Evolutionary conservation across 306 rosid genomes (phyloP).

Genomic region (Citrullus amarus): DNA sequence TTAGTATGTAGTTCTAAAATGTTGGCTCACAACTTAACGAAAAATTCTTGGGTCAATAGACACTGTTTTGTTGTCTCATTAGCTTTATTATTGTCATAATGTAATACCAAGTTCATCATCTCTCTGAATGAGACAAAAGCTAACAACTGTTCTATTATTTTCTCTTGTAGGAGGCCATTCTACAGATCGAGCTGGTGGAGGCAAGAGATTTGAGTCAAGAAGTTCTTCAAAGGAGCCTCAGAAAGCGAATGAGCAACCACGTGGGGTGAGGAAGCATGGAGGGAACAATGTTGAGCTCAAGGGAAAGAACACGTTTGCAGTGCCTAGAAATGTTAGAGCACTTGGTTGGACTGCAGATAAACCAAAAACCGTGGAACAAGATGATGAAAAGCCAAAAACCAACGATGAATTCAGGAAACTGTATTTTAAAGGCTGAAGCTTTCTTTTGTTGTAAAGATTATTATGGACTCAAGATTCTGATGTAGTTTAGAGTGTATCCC

Average conservation of each 20-base stretch:
- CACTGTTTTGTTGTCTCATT: neutral
- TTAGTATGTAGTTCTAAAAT: neutral
- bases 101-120: neutral
- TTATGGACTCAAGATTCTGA: neutral
- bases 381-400: slow-evolving; percentile 60
- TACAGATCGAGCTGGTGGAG: slow-evolving; percentile 19
- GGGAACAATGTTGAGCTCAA: slow-evolving; percentile 34
- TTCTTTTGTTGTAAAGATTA: neutral
- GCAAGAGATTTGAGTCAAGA: slow-evolving; percentile 31
- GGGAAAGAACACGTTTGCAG: slow-evolving; percentile 82
- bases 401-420: slow-evolving; percentile 86
- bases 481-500: neutral
- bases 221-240: slow-evolving; percentile 24
- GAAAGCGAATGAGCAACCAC: slow-evolving; percentile 19
- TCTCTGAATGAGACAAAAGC: neutral
- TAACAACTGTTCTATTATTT: neutral
- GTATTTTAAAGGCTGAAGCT: slow-evolving; percentile 32
- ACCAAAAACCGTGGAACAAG: slow-evolving; percentile 31
- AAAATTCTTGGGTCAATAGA: neutral
- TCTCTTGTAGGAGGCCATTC: slow-evolving; percentile 14
- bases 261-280: slow-evolving; percentile 24
- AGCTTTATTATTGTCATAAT: neutral
- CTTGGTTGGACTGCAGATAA: slow-evolving; percentile 44
- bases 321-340: slow-evolving; percentile 60
- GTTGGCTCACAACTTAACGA: neutral